A percentile compares a stretch with the other conserved stretches of the same genome.
Evolutionary conservation across 1,284 basidiomycete species (phyloP).

Genomic region (Ganoderma meredithae): DNA sequence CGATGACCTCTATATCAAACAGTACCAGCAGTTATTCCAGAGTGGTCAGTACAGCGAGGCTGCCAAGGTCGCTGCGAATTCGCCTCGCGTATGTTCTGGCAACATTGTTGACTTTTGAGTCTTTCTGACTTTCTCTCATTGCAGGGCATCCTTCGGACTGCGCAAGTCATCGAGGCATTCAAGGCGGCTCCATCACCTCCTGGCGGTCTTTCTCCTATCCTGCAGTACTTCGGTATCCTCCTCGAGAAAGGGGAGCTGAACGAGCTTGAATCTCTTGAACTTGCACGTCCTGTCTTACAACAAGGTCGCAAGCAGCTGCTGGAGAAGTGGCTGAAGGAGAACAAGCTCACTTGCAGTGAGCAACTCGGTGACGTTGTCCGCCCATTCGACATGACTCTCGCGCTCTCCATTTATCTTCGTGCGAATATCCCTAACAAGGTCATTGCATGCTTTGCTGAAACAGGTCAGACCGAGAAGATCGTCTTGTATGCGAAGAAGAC

Average conservation of each 20-base stretch:
- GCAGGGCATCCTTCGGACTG: slow-evolving; percentile 95
- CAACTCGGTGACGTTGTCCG: slow-evolving; percentile 99
- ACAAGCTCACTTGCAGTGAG: slow-evolving; percentile 99
- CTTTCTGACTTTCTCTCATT: slow-evolving; percentile 7
- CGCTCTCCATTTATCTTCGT: slow-evolving; percentile 97
- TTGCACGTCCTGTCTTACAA: slow-evolving; percentile 94
- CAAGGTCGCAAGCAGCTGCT: slow-evolving; percentile 98
- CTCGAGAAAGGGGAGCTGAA: slow-evolving; percentile 98
- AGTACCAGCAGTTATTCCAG: slow-evolving; percentile 94
- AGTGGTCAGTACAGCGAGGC: slow-evolving; percentile 93
- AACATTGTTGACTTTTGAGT: background rate
- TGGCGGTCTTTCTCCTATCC: slow-evolving; percentile 93
- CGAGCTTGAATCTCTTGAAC: slow-evolving; percentile 95
- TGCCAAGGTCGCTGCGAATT: slow-evolving; percentile 99
- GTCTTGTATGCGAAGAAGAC: slow-evolving; percentile 99
- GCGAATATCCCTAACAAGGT: slow-evolving; percentile 99
- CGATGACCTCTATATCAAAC: slow-evolving; percentile 96
- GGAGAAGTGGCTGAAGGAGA: slow-evolving; percentile 99
- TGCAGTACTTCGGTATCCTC: slow-evolving; percentile 98
- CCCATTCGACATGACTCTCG: slow-evolving; percentile 95
- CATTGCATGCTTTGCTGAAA: slow-evolving; percentile 98
- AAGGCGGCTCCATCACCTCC: slow-evolving; percentile 93
- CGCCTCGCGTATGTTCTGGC: slow-evolving; percentile 74
- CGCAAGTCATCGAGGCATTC: slow-evolving; percentile 97
- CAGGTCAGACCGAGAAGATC: slow-evolving; percentile 99